Evolutionary conservation across 2,329 filamentous ascomycete genomes (phyloP).

Genomic region (Aspergillus hiratsukae): DNA sequence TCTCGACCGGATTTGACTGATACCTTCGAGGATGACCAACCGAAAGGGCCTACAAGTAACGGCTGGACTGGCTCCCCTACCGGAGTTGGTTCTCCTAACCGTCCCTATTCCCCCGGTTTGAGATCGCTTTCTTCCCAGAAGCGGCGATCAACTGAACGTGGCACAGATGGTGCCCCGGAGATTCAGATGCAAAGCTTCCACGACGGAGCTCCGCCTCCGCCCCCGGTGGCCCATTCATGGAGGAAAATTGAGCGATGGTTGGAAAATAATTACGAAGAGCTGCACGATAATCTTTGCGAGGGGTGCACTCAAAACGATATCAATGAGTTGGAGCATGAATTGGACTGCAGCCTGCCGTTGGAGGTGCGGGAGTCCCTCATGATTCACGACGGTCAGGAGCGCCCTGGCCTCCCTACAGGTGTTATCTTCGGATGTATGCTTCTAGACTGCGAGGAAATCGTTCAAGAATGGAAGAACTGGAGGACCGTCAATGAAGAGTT

Average conservation of each 20-base stretch:
- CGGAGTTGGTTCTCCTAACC: constrained; percentile 53
- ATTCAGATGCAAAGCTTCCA: constrained; percentile 96
- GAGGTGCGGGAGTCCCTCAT: constrained; percentile 90
- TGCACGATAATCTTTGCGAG: constrained; percentile 89
- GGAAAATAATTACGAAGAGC: constrained; percentile 90
- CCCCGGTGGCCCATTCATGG: constrained; percentile 87
- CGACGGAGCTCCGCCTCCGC: constrained; percentile 84
- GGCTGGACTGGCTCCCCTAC: constrained; percentile 58
- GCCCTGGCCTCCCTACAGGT: constrained; percentile 83
- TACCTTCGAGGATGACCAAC: constrained; percentile 70
- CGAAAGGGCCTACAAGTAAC: constrained; percentile 53
- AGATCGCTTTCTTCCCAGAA: constrained; percentile 68
- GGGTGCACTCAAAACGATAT: constrained; percentile 90
- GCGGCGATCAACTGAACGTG: constrained; percentile 55
- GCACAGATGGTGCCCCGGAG: constrained; percentile 70
- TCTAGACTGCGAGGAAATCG: constrained; percentile 95
- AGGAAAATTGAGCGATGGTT: constrained; percentile 89
- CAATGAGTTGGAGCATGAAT: constrained; percentile 92
- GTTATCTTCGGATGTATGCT: constrained; percentile 94
- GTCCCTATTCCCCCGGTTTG: constrained; percentile 86
- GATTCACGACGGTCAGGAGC: constrained; percentile 94
- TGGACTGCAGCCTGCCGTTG: constrained; percentile 89
- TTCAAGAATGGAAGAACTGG: constrained; percentile 98
- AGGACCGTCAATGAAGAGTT: constrained; percentile 88
- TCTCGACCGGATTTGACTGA: constrained; percentile 79